phyloP scores from a whole-genome alignment of 257 asterid genomes.

The Phtheirospermum japonicum region DNA sequence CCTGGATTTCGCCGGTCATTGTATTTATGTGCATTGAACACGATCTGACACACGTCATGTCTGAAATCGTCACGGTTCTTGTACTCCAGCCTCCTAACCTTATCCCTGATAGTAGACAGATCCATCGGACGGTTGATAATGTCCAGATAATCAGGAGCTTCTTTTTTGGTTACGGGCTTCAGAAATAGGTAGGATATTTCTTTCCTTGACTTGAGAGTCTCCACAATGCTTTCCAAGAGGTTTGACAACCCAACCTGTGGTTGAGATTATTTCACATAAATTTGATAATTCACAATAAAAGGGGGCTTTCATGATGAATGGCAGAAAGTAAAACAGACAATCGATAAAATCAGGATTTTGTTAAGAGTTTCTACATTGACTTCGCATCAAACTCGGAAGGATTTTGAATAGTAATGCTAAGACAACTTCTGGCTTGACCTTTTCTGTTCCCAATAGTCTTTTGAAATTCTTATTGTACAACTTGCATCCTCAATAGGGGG shows the following conservation, averaged over 20 bases:
- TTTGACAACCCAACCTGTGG: conserved; percentile 86
- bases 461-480: no score
- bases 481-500: not conserved
- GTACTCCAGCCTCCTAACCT: conserved; percentile 71
- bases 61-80: conserved; percentile 80
- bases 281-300: conserved; percentile 14
- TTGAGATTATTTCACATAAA: conserved; percentile 20
- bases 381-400: conserved; percentile 5
- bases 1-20: conserved; percentile 81
- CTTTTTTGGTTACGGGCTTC: conserved; percentile 90
- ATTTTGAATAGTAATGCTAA: not conserved
- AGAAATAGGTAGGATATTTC: conserved; percentile 74
- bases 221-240: conserved; percentile 70
- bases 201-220: conserved; percentile 52
- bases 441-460: no score
- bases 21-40: conserved; percentile 76
- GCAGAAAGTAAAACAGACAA: not conserved
- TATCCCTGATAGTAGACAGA: conserved; percentile 76
- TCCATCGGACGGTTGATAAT: conserved; percentile 80
- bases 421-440: not conserved
- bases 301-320: not conserved
- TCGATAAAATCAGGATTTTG: not conserved
- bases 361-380: not conserved
- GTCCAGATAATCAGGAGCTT: conserved; percentile 82
- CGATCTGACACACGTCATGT: conserved; percentile 76